phyloP scores from a whole-genome alignment of 805 yeast species.

The Candida tammaniensis region DNA sequence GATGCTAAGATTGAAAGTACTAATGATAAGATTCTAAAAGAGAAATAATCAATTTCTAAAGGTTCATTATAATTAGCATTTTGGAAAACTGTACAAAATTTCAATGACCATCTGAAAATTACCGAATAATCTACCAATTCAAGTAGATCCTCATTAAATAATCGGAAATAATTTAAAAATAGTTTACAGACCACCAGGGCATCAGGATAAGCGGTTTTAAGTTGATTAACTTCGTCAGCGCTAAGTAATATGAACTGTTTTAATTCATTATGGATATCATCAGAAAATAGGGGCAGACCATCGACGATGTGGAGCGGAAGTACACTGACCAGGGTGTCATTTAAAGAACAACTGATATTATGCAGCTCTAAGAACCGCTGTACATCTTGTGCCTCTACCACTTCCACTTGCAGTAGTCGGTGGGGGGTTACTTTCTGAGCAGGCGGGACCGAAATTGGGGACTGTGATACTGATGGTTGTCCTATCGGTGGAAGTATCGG shows the following conservation, averaged over 20 bases:
- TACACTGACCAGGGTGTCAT: no score
- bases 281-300: no score
- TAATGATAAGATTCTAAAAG: constrained; percentile 17
- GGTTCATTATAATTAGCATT: constrained; percentile 3
- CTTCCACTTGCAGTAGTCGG: no score
- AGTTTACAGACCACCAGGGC: constrained; percentile 1
- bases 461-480: no score
- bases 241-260: background rate
- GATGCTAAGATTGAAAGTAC: constrained; percentile 18
- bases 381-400: no score
- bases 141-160: constrained; percentile 13
- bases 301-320: no score
- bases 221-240: constrained; percentile 8
- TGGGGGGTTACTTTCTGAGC: no score
- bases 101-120: constrained; percentile 4
- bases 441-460: no score
- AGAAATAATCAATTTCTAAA: constrained; percentile 9
- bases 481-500: no score
- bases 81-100: constrained; percentile 1
- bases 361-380: no score
- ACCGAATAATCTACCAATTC: constrained; percentile 11
- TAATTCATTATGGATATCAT: background rate
- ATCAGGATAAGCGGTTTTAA: constrained; percentile 10
- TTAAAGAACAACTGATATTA: no score
- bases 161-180: constrained; percentile 9